Evolutionary conservation across 306 rosid genomes (phyloP).

Genomic region (Rubus idaeus): DNA sequence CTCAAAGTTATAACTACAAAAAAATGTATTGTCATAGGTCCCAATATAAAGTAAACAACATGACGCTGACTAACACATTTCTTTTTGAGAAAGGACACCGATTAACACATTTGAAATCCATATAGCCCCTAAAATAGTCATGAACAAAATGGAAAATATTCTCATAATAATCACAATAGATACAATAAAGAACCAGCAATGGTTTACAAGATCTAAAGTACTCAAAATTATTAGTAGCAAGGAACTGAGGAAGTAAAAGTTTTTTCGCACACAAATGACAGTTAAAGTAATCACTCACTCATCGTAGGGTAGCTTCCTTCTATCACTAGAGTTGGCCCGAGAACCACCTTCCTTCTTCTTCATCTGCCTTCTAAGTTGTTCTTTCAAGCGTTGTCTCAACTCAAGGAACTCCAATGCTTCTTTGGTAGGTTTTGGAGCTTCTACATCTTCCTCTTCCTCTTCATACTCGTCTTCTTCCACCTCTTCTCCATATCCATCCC

Average conservation of each 20-base stretch:
- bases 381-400: constrained; percentile 73
- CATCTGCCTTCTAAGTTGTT: constrained; percentile 51
- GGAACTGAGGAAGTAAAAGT: background rate
- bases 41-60: background rate
- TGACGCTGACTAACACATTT: background rate
- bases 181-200: background rate
- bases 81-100: too few relatives aligned
- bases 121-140: background rate
- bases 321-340: constrained; percentile 35
- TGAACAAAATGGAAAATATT: too few relatives aligned
- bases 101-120: background rate
- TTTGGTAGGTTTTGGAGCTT: constrained; percentile 58
- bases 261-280: background rate
- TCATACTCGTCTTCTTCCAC: constrained; percentile 50
- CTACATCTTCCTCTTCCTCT: constrained; percentile 46
- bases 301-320: constrained; percentile 58
- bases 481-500: constrained; percentile 41
- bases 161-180: background rate
- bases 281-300: constrained; percentile 53
- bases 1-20: background rate
- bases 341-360: constrained; percentile 50
- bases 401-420: constrained; percentile 72
- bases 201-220: background rate
- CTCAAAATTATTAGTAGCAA: background rate
- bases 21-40: background rate